Evolutionary conservation across 805 yeast species (phyloP), one percentile per base, ranked within the genome.

Genomic region (Barnettozyma siamensis): DNA sequence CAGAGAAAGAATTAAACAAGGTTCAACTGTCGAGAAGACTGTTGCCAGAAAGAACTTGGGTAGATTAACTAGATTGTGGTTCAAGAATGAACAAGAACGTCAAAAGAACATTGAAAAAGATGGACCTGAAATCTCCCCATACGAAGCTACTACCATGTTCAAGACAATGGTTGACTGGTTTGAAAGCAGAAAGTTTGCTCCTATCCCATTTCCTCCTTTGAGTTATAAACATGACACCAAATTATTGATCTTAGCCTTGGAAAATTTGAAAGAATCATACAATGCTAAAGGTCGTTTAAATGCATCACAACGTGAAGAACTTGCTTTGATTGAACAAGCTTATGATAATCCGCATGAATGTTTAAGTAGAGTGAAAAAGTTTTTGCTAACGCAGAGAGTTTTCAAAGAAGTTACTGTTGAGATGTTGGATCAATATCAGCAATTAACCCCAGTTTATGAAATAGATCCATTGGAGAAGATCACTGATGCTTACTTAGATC

Each of bases 291-390:
- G 88, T 1, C 68, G 96, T 43, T 65, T 93, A 48, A 91, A 88
- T 53, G 81, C 95, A 6, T 69, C 82, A 8, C 96, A 93, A 60
- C 72, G 97, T 48, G 97, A 91, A 62, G 99, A 93, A 54, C 65
- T 93, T 45, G 93, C 96, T 0, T 67, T 91, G 46, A 88, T 93
- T 35, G 99, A 93, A 57, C 95, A 88, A 55, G 98, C 98, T 0
- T 93, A 88, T 58, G 99, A 93, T 55, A 87, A 88, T 51, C 99
- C 99, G 0, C 95, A 88, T 59, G 98, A 94, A 56, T 83, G 89
- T 46, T 67, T 93, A 43, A 83, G 83, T 13, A 75, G 96, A 47
- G 76, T 93, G 42, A 93, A 93, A 62, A 82, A 83, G 53, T 80
- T 81, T 33, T 63, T 93, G 35, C 66, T 88, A 42, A 85, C 96